Evolutionary conservation across 306 rosid species (phyloP).

Genomic region (peach (Prunus persica)): DNA sequence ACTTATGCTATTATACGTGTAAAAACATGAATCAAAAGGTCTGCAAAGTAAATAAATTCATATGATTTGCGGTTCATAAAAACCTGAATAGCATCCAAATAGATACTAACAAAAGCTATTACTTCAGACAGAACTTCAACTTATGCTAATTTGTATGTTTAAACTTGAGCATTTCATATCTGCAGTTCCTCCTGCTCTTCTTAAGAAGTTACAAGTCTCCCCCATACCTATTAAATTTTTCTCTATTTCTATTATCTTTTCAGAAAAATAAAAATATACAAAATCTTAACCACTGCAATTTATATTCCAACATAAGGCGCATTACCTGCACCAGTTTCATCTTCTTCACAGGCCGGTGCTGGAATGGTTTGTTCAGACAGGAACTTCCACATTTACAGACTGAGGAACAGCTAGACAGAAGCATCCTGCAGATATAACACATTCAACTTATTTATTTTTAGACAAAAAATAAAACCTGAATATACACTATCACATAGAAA

Average conservation of each 20-base stretch:
- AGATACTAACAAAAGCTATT: not conserved
- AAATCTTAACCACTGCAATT: not conserved
- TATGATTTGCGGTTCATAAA: not conserved
- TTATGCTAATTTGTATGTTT: not conserved
- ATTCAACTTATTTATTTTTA: conserved; percentile 12
- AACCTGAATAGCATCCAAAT: not conserved
- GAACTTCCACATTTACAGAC: conserved; percentile 81
- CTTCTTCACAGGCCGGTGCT: conserved; percentile 69
- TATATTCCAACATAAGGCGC: not conserved
- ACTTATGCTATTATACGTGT: not conserved
- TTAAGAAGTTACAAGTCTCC: not conserved
- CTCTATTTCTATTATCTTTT: not conserved
- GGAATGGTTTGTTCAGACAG: conserved; percentile 91
- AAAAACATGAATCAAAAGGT: not conserved
- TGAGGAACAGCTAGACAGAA: conserved; percentile 88
- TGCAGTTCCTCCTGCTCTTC: not conserved
- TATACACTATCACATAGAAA: not conserved
- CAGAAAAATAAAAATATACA: not conserved
- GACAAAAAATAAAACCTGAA: not conserved
- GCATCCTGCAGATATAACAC: conserved; percentile 55
- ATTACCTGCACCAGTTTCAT: conserved; percentile 86
- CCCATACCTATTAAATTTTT: not conserved
- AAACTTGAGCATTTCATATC: not conserved
- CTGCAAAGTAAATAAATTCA: not conserved
- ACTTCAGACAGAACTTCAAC: not conserved